phyloP scores from a whole-genome alignment of 139 green algal species.

The Microglena sp. region DNA sequence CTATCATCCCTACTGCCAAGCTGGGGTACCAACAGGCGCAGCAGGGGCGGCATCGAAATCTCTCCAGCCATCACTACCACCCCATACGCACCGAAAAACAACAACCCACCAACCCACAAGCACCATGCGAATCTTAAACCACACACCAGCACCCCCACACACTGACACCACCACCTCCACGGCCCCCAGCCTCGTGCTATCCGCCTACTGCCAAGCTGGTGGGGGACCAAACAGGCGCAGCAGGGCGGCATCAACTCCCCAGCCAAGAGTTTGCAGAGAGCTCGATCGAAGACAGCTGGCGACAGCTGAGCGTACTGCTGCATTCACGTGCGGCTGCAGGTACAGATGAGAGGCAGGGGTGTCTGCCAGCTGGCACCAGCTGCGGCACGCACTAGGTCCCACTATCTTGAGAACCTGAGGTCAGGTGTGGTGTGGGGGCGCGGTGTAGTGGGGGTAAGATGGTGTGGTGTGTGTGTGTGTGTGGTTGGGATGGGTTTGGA shows the following conservation, averaged over 20 bases:
- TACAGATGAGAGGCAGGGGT: conserved; percentile 45
- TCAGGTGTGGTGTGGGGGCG: not conserved
- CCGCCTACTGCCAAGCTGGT: too few relatives aligned
- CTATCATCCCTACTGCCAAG: conserved; percentile 11
- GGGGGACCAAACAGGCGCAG: too few relatives aligned
- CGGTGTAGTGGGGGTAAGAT: not conserved
- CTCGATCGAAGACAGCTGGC: too few relatives aligned
- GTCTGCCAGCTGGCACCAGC: conserved; percentile 15
- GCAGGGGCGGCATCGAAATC: conserved; percentile 40
- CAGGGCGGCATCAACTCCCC: too few relatives aligned
- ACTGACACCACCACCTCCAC: conserved; percentile 18
- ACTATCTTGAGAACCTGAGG: not conserved
- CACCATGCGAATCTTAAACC: too few relatives aligned
- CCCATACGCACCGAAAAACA: too few relatives aligned
- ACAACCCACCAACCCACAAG: too few relatives aligned
- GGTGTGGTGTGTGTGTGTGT: too few relatives aligned
- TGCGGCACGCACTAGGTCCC: not conserved
- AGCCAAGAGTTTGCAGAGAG: too few relatives aligned
- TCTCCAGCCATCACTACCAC: conserved; percentile 25
- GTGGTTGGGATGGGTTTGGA: too few relatives aligned
- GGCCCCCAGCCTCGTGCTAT: conserved; percentile 15
- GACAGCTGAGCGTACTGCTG: too few relatives aligned
- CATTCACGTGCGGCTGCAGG: too few relatives aligned
- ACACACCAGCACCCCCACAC: conserved; percentile 9
- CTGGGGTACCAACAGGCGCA: conserved; percentile 38